Evolutionary conservation across 345 rosid genomes (phyloP).

Genomic region (Eucalyptus brandiana): DNA sequence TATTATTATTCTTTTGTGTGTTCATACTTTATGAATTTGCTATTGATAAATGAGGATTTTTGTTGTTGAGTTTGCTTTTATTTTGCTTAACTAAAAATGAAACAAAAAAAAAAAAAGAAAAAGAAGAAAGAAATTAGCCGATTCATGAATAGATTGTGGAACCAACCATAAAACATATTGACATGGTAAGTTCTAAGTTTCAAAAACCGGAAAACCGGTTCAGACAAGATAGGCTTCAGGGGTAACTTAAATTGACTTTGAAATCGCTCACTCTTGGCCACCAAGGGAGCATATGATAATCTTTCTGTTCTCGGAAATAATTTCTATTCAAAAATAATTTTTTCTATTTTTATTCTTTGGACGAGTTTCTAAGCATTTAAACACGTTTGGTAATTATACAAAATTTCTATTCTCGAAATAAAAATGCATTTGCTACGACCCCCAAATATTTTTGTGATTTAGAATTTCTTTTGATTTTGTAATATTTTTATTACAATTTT

Average conservation of each 20-base stretch:
- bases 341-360: too few species aligned
- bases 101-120: too few species aligned
- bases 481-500: too few species aligned
- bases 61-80: neutral
- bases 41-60: neutral
- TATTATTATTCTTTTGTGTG: neutral
- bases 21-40: neutral
- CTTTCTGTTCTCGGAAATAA: fast-evolving
- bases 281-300: neutral
- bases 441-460: too few species aligned
- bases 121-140: neutral
- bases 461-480: too few species aligned
- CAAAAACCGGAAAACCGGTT: fast-evolving
- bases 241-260: too few species aligned
- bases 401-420: fast-evolving
- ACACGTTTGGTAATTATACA: fast-evolving
- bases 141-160: neutral
- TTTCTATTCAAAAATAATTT: fast-evolving
- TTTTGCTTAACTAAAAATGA: neutral
- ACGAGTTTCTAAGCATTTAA: too few species aligned
- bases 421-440: fast-evolving
- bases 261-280: neutral
- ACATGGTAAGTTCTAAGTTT: neutral
- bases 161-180: neutral
- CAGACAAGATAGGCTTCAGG: neutral